phyloP scores from a whole-genome alignment of 2,329 filamentous ascomycete genomes.

The Phialophora macrospora region DNA sequence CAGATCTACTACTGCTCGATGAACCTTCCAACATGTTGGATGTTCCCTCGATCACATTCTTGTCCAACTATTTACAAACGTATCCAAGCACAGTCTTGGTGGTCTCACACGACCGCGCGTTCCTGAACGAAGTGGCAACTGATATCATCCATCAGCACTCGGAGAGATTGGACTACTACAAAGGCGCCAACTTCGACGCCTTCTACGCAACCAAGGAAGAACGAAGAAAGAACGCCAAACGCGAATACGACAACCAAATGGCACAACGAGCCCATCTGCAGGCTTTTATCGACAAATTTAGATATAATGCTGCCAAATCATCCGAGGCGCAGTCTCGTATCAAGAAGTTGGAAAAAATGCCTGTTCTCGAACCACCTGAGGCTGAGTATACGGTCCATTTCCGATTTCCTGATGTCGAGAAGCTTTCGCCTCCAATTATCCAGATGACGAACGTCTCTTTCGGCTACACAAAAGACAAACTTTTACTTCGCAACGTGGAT shows the following conservation, averaged over 20 bases:
- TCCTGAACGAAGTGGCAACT: constrained; percentile 98
- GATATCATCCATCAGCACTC: constrained; percentile 99
- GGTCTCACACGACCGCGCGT: constrained; percentile 97
- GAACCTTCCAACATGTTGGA: constrained; percentile 99
- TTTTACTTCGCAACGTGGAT: constrained; percentile 83
- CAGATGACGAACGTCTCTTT: constrained; percentile 95
- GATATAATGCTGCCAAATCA: constrained; percentile 98
- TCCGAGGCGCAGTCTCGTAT: constrained; percentile 98
- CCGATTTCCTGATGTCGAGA: constrained; percentile 96
- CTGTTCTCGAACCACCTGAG: constrained; percentile 85
- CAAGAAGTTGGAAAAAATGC: constrained; percentile 99
- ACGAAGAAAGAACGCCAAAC: constrained; percentile 91
- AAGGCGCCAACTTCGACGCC: constrained; percentile 92
- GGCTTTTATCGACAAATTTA: constrained; percentile 99
- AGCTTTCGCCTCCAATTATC: constrained; percentile 94
- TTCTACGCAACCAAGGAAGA: constrained; percentile 99
- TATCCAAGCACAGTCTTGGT: constrained; percentile 96
- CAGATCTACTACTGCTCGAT: constrained; percentile 91
- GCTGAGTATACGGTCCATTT: constrained; percentile 95
- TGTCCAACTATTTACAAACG: constrained; percentile 89
- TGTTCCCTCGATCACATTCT: constrained; percentile 98
- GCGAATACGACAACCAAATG: constrained; percentile 99
- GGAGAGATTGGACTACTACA: constrained; percentile 96
- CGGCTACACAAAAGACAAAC: constrained; percentile 80
- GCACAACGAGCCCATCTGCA: constrained; percentile 89